These are phyloP conservation scores for Prunus yedoensis DNA, from an alignment of 331 rosid genomes.

Conservation along the genomic window DNA sequence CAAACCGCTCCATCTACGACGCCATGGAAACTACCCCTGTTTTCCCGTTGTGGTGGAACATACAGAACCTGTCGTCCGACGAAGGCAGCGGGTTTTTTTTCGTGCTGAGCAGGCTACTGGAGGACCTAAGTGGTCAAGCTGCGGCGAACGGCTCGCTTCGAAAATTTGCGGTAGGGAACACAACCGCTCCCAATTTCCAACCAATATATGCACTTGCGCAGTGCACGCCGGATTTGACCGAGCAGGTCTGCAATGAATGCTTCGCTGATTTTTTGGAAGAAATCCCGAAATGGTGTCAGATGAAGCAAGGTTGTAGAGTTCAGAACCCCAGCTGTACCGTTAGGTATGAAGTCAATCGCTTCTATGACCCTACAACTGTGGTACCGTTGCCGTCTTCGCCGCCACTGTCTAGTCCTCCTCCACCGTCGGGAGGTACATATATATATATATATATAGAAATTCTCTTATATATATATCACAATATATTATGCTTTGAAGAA, in stretches of 20 bases:
- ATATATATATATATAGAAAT: too few species aligned
- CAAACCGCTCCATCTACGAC: background rate
- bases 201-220: constrained; percentile 4
- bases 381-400: background rate
- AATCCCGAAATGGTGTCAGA: too few species aligned
- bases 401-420: background rate
- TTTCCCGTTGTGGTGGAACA: background rate
- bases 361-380: background rate
- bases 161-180: background rate
- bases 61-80: background rate
- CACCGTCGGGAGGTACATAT: background rate
- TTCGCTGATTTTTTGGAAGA: too few species aligned
- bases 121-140: background rate
- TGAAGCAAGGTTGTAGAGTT: background rate
- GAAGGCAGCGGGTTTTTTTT: background rate
- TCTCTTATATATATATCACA: too few species aligned
- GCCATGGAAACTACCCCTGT: background rate
- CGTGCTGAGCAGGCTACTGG: background rate
- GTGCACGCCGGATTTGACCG: constrained; percentile 5
- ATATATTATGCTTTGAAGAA: too few species aligned
- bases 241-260: background rate
- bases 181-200: background rate
- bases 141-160: background rate
- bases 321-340: background rate
- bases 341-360: background rate